Conservation (phyloP, 805 yeast genomes). For the Trichomonascus vanleenenianus region DNA sequence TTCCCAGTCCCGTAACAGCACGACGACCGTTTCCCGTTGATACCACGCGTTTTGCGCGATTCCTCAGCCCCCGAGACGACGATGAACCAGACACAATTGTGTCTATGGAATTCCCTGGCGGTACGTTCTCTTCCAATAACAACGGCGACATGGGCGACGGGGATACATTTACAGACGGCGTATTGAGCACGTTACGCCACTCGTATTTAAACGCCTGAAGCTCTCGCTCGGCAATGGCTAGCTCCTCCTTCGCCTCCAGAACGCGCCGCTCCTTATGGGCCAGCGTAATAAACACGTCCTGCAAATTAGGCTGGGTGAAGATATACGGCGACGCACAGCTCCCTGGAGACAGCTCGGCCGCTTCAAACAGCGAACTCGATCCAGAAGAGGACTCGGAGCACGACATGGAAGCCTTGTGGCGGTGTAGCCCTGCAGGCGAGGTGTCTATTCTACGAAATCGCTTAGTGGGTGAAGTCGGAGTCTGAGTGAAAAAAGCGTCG, state of each 20-base stretch:
- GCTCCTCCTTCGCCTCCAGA: slow-evolving; percentile 27
- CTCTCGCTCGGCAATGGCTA: slow-evolving; percentile 22
- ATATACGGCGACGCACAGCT: slow-evolving; percentile 15
- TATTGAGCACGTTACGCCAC: slow-evolving; percentile 16
- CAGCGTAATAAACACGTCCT: slow-evolving; percentile 26
- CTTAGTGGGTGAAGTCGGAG: too few relatives aligned
- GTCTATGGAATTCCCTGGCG: too few relatives aligned
- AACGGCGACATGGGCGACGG: background rate
- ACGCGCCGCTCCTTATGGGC: slow-evolving; percentile 30
- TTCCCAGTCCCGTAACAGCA: background rate
- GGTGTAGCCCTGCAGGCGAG: too few relatives aligned
- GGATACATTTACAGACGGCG: background rate
- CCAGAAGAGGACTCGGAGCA: background rate
- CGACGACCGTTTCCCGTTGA: background rate
- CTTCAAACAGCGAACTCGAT: background rate
- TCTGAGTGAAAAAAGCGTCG: too few relatives aligned
- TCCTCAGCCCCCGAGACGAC: background rate
- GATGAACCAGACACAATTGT: background rate
- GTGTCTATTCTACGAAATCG: too few relatives aligned
- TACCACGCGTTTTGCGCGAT: background rate
- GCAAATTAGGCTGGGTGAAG: slow-evolving; percentile 19
- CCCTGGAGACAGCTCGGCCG: background rate
- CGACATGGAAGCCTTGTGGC: slow-evolving; percentile 1
- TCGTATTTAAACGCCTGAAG: slow-evolving; percentile 18
- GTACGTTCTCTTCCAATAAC: background rate